Conservation (phyloP, 2,329 filamentous ascomycete species). For the Colletotrichum sojae region DNA sequence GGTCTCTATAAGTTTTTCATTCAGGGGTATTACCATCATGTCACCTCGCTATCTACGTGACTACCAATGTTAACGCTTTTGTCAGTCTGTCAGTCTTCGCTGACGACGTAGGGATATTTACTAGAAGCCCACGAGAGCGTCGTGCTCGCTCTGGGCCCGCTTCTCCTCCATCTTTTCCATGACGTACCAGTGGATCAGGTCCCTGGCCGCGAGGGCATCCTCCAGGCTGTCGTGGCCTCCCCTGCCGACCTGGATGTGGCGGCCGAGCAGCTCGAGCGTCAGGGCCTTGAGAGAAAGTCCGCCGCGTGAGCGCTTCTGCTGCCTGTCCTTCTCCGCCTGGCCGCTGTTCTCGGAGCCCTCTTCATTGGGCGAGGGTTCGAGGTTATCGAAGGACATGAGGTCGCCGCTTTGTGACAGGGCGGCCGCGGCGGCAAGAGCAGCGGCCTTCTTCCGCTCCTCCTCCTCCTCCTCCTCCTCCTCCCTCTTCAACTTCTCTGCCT, state of each 20-base stretch:
- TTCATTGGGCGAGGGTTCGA: neutral
- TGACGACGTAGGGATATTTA: neutral
- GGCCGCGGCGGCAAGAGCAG: neutral
- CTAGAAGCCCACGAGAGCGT: constrained; percentile 1
- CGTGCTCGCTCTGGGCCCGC: neutral
- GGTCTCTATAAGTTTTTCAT: too few species aligned
- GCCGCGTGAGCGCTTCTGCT: constrained; percentile 1
- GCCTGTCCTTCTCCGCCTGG: constrained; percentile 38
- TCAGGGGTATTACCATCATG: neutral
- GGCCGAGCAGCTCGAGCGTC: constrained; percentile 51
- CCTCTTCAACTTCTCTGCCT: constrained; percentile 33
- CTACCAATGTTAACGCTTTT: too few species aligned
- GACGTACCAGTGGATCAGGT: constrained; percentile 57
- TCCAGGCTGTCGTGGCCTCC: constrained; percentile 60
- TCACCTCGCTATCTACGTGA: neutral
- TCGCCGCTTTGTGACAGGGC: constrained; percentile 6
- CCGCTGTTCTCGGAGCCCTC: constrained; percentile 13
- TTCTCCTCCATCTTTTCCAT: constrained; percentile 3
- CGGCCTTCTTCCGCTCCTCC: constrained; percentile 30
- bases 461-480: constrained; percentile 39
- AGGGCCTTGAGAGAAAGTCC: constrained; percentile 54
- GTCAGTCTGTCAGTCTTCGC: too few species aligned
- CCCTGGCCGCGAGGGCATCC: constrained; percentile 59
- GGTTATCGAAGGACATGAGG: constrained; percentile 31
- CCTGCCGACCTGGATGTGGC: constrained; percentile 55